phyloP scores from a whole-genome alignment of 2,329 filamentous ascomycete genomes.

The Chaetomiaceae sp. region DNA sequence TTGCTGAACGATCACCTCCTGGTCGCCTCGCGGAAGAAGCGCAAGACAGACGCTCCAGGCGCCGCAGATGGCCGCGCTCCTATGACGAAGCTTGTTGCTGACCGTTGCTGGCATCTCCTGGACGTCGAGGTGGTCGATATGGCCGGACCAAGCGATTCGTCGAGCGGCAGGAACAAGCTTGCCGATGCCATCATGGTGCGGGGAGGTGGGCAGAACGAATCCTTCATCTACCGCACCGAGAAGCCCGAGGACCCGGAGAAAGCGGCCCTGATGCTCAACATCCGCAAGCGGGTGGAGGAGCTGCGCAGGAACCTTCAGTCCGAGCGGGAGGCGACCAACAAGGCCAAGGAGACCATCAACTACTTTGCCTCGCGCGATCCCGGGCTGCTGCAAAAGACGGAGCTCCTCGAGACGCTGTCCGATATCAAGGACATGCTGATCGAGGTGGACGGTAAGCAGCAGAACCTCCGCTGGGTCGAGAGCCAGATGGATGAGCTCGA shows the following conservation, averaged over 20 bases:
- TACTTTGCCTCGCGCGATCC: constrained; percentile 78
- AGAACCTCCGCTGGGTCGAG: constrained; percentile 94
- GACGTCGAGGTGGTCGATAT: constrained; percentile 93
- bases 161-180: constrained; percentile 56
- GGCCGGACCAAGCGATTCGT: constrained; percentile 59
- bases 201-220: constrained; percentile 71
- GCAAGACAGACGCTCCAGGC: constrained; percentile 65
- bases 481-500: constrained; percentile 92
- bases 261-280: constrained; percentile 74
- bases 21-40: constrained; percentile 88
- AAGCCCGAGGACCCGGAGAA: constrained; percentile 77
- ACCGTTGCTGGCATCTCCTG: constrained; percentile 88
- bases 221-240: constrained; percentile 90
- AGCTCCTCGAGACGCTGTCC: constrained; percentile 72
- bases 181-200: constrained; percentile 87
- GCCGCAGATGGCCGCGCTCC: constrained; percentile 45
- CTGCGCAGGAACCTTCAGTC: constrained; percentile 78
- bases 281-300: constrained; percentile 89
- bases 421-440: constrained; percentile 83
- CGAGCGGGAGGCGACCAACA: constrained; percentile 82
- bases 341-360: constrained; percentile 77
- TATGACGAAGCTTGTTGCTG: constrained; percentile 76
- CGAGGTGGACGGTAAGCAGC: constrained; percentile 93
- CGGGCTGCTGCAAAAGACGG: constrained; percentile 70
- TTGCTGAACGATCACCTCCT: constrained; percentile 91